Base-by-base conservation (phyloP, 2,329 filamentous ascomycete genomes). In the Rutstroemia sp. region DNA sequence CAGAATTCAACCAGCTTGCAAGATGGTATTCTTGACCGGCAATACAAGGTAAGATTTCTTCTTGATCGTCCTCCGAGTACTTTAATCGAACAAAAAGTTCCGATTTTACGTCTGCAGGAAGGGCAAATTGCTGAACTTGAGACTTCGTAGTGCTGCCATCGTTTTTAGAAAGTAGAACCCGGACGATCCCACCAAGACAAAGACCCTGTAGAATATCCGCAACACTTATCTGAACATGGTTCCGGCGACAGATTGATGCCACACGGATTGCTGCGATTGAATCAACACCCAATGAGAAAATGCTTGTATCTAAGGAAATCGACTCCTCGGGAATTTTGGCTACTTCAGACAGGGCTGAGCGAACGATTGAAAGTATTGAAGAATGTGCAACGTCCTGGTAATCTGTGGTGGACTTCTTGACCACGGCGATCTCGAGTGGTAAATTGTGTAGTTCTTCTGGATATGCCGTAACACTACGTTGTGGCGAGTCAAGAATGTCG, bases 11-110 rank as follows among this genome's bases (percentile, higher is more conserved):
- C 39, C 39, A 52, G 6, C 50, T 52, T 8, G 49, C 38, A 14
- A 51, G 23, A 51, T 51, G 50, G 4, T 45, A 52, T 52, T 52
- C 50, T 16, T 52, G 50, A 9, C 39, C 50, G 7, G 50, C 50
- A 34, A 52, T 42, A 23, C 8, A 19, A 3, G 39, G 50, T 21
- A 52, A 16, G 7, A 45, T 45, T 23, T 52, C 39, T 27, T 52
- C 39, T 14, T 21, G 23, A 1, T 14, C 42, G 19, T 27, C 4
- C n/a, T 44, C 25, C 17, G 50, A 25, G 5, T 52, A 45, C 5
- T 23, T 52, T n/a, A 52, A n/a, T 2, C 27, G 25, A 16, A 39
- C 39, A 42, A 52, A 39, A 16, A 27, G 14, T 16, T 19, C 25
- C 14, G 10, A 39, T 44, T 52, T 52, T 23, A 5, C 9, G 16